phyloP scores from a whole-genome alignment of 202 grass and related monocot genomes.

The Cymbopogon flexuosus region DNA sequence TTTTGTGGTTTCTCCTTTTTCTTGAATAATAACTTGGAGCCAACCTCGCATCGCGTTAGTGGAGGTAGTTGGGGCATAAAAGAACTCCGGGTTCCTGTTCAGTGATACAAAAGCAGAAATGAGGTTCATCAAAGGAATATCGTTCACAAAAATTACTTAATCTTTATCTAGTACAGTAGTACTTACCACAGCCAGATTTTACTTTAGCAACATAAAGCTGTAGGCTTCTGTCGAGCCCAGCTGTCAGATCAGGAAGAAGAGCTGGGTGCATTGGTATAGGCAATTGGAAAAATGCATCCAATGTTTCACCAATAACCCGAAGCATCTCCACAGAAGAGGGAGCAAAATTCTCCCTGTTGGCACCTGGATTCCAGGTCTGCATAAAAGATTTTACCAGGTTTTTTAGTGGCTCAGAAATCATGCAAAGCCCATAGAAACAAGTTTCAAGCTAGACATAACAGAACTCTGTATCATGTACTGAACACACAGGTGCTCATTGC shows the following conservation, averaged over 20 bases:
- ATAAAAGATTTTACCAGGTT: slow-evolving; percentile 24
- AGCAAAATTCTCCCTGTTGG: slow-evolving; percentile 81
- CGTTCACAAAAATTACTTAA: slow-evolving; percentile 5
- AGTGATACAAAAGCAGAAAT: slow-evolving; percentile 4
- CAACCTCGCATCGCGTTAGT: slow-evolving; percentile 81
- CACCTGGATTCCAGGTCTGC: slow-evolving; percentile 83
- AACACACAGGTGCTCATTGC: neutral
- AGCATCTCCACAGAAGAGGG: slow-evolving; percentile 83
- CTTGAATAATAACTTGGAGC: slow-evolving; percentile 84
- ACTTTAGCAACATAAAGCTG: slow-evolving; percentile 78
- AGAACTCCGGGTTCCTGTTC: slow-evolving; percentile 62
- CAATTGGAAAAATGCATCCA: slow-evolving; percentile 87
- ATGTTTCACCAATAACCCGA: slow-evolving; percentile 80
- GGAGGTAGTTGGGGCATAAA: slow-evolving; percentile 74
- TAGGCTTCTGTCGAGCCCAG: slow-evolving; percentile 74
- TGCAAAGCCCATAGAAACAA: neutral
- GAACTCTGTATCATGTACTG: neutral
- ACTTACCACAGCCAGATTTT: slow-evolving; percentile 92
- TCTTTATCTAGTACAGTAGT: neutral
- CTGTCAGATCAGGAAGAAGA: slow-evolving; percentile 73
- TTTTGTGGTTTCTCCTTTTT: slow-evolving; percentile 83
- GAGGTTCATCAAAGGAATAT: neutral
- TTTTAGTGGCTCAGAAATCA: slow-evolving; percentile 31
- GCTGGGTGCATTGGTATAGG: slow-evolving; percentile 88
- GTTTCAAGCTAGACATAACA: slow-evolving; percentile 16